Base-by-base conservation (phyloP, 805 yeast genomes). In the Cyberlindnera bimundalis region DNA sequence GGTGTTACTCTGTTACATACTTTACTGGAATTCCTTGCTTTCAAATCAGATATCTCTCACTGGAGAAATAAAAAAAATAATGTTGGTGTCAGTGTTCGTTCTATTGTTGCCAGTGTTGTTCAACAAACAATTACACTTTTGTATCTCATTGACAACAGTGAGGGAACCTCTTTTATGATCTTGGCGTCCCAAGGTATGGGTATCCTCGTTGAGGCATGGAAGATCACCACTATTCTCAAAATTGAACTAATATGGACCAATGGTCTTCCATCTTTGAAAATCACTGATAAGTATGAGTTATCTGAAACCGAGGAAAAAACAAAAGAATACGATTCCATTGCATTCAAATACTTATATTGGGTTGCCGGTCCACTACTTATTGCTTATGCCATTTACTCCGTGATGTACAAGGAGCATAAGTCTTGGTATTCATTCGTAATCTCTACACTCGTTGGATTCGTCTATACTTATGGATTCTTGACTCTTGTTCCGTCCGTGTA, bases 401-500 rank as follows among this genome's bases (percentile, higher is more conserved):
- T 67, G 33, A 30, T 63, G 23, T 65, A 67, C 42, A 61, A 64
- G 38, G 65, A 65, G 14, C 62, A 65, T 47, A 66, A 65, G 46
- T 66, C 71, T 8, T 67, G 72, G 71, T 65, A 64, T 50, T 67
- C 70, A 6, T 67, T 67, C 44, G 53, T 64, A 18, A 59, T 67
- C 33, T 55, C 66, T 2, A 62, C 69, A 1, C 51, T 67, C 14
- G 71, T 66, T 25, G 71, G 69, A 0, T 62, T 64, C 18, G 71
- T 65, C 14, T 67, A 68, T 43, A 66, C 70, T 3, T 66, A 66
- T 41, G 71, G 71, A 1, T 67, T 67, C 53, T 45, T 68, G 32
- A 62, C 64, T 35, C 47, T 67, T 27, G 64, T 67, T 23, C 71
- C 71, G 12, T 48, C 66, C 3, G 64, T 67, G 23, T 68, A 67